Evolutionary conservation across 1,284 basidiomycete genomes (phyloP), one percentile per base, ranked within the genome.

Genomic region (Cutaneotrichosporon cutaneum): DNA sequence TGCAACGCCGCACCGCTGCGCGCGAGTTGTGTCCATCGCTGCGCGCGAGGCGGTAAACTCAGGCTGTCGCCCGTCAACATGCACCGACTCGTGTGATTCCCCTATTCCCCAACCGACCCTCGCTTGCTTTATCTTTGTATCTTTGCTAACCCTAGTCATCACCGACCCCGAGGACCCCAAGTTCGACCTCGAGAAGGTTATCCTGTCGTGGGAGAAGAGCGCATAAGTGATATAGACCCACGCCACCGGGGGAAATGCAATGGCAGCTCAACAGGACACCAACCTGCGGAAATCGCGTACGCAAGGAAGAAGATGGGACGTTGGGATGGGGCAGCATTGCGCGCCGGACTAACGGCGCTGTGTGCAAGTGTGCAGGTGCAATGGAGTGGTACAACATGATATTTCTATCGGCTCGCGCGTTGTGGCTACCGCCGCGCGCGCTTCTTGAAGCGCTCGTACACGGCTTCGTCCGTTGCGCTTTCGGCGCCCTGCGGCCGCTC

Each of bases 161-260:
- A 90, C 91, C 68, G 87, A 99, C 83, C 92, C 94, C 55, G 94
- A 98, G 74, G 88, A 95, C 81, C 92, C 94, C 66, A 88, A 86
- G 69, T 99, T 99, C 82, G 94, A 99, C 84, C 84, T 98, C 76
- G 95, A 98, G 84, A 93, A 93, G 82, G 83, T 97, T 68, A 78
- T 98, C 77, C 73, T 75, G 66, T 73, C 73, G 47, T 79, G 75
- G 73, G 74, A 75, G 67, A 70, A 68, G 62, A 36, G 33, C 52
- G 70, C 72, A 71, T 75, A 73, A 62, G 53, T 54, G 44, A 24
- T 60, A 54, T 60, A 61, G 63, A 64, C 39, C 47, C 52, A 45
- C 32, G 53, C 52, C 53, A 45, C 48, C 56, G 27, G 36, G 54
- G 59, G 59, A 53, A 57, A 64, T 64, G 62, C 62, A 54, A 60